Conservation (phyloP, 2,329 filamentous ascomycete species). For the Fusarium fujikuroi region DNA sequence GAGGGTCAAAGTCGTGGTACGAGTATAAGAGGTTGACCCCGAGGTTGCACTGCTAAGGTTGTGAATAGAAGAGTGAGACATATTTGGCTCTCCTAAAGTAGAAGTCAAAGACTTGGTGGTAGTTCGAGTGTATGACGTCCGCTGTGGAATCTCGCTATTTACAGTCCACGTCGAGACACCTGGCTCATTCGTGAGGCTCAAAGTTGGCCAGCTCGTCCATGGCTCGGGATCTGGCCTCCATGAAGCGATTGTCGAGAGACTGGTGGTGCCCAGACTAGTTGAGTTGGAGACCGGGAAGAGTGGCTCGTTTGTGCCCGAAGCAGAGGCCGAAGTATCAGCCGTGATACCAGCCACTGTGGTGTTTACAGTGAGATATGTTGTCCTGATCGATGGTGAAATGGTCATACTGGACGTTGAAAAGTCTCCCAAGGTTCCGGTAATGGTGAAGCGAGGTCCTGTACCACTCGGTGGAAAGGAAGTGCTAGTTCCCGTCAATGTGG, state of each 20-base stretch:
- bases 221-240: constrained; percentile 13
- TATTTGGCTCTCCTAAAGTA: constrained; percentile 8
- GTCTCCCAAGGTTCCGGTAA: neutral
- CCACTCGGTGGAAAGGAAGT: constrained; percentile 8
- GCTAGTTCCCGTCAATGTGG: constrained; percentile 18
- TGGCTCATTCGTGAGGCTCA: constrained; percentile 15
- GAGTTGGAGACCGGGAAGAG: constrained; percentile 31
- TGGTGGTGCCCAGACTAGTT: constrained; percentile 5
- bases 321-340: constrained; percentile 3
- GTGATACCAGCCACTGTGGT: constrained; percentile 3
- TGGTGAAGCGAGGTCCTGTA: constrained; percentile 3
- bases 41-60: constrained; percentile 29
- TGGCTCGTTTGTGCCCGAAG: constrained; percentile 9
- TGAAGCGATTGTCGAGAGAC: constrained; percentile 10
- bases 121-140: constrained; percentile 13
- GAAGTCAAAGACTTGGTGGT: constrained; percentile 13
- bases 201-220: constrained; percentile 28
- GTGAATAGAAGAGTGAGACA: constrained; percentile 4
- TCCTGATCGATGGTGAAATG: neutral
- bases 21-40: constrained; percentile 12
- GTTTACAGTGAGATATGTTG: constrained; percentile 15
- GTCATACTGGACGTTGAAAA: neutral
- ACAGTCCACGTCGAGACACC: constrained; percentile 23
- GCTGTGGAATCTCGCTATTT: constrained; percentile 8
- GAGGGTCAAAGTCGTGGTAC: constrained; percentile 15